Evolutionary conservation across 495 filamentous ascomycete genomes (phyloP).

Genomic region (Physcia stellaris): DNA sequence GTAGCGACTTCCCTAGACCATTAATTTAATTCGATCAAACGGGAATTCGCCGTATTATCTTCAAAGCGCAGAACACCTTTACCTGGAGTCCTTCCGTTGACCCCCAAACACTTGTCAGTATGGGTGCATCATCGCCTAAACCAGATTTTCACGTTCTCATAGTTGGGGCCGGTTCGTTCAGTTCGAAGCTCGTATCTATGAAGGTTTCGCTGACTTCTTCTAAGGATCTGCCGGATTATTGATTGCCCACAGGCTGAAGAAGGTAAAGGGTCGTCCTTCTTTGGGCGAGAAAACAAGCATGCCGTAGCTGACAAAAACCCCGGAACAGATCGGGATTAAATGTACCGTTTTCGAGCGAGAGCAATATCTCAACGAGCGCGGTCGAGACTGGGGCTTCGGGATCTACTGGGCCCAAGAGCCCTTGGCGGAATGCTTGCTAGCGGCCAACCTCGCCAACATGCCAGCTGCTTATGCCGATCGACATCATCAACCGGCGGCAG

Average conservation of each 20-base stretch:
- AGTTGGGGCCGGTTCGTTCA: no score
- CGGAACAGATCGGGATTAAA: conserved; percentile 30
- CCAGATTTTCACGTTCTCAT: no score
- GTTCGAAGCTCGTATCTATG: no score
- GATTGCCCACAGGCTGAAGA: conserved; percentile 33
- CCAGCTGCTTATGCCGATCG: conserved; percentile 28
- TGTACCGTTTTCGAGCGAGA: conserved; percentile 37
- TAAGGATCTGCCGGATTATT: conserved; percentile 27
- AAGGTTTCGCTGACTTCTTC: no score
- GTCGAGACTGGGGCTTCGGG: conserved; percentile 43
- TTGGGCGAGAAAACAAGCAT: not conserved
- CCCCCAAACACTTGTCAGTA: no score
- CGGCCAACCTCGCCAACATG: conserved; percentile 20
- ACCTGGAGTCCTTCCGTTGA: no score
- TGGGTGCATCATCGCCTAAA: no score
- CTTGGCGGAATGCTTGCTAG: conserved; percentile 26
- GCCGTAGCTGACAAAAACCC: conserved; percentile 6
- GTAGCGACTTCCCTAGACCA: no score
- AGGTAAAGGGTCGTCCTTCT: conserved; percentile 13
- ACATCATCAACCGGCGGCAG: conserved; percentile 18
- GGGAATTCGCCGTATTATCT: no score
- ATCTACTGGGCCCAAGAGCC: conserved; percentile 38
- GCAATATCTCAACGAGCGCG: conserved; percentile 20
- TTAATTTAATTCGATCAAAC: no score
- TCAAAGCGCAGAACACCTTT: no score